These are phyloP conservation scores for Ascoidea tarda DNA, from an alignment of 805 yeast genomes.

Conservation along the genomic window DNA sequence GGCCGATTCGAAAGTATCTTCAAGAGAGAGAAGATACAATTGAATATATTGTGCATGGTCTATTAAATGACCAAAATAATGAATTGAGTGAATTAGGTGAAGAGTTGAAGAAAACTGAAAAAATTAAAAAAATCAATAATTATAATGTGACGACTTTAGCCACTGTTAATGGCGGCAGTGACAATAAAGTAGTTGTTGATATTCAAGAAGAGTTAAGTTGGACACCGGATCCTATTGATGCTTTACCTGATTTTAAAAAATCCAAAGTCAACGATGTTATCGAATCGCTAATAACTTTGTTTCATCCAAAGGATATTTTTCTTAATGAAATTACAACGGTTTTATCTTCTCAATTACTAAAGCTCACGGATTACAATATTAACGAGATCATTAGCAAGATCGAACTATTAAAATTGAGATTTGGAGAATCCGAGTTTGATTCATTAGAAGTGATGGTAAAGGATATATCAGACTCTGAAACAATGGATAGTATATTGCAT, in stretches of 20 bases:
- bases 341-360: conserved; percentile 43
- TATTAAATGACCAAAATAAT: conserved; percentile 30
- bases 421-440: conserved; percentile 53
- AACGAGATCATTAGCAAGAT: conserved; percentile 27
- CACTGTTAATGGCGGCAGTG: conserved; percentile 1
- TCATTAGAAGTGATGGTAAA: conserved; percentile 74
- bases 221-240: conserved; percentile 83
- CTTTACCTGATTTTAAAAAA: conserved; percentile 65
- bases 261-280: conserved; percentile 51
- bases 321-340: conserved; percentile 48
- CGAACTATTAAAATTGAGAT: conserved; percentile 42
- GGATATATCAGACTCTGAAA: conserved; percentile 48
- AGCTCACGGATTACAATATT: conserved; percentile 21
- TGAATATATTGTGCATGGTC: conserved; percentile 52
- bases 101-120: conserved; percentile 28
- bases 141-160: conserved; percentile 3
- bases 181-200: conserved; percentile 4
- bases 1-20: conserved; percentile 63
- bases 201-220: conserved; percentile 37
- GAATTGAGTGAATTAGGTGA: conserved; percentile 19
- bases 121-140: conserved; percentile 12
- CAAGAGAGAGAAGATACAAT: conserved; percentile 66
- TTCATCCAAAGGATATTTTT: conserved; percentile 54
- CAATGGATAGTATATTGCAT: conserved; percentile 26
- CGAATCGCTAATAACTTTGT: conserved; percentile 56